Conservation (phyloP, 306 rosid species). For the Crataegus laevigata region DNA sequence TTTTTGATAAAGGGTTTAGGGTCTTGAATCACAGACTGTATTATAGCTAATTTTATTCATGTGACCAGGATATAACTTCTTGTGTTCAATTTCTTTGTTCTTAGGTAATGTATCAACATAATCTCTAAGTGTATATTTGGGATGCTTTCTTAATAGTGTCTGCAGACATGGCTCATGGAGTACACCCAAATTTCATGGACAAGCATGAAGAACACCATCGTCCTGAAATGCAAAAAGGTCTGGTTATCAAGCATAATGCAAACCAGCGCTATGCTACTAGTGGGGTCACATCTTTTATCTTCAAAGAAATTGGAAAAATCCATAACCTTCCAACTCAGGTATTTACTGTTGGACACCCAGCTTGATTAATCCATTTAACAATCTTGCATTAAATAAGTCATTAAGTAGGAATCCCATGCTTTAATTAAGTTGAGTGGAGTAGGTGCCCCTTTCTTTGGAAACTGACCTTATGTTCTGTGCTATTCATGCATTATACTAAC, state of each 20-base stretch:
- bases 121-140: conserved; percentile 20
- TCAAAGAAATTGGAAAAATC: conserved; percentile 69
- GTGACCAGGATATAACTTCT: background rate
- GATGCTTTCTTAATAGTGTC: conserved; percentile 52
- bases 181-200: conserved; percentile 86
- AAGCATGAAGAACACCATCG: conserved; percentile 93
- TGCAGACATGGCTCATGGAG: conserved; percentile 99
- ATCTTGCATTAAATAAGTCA: background rate
- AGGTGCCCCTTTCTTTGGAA: background rate
- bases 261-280: conserved; percentile 96
- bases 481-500: background rate
- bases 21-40: background rate
- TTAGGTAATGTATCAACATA: background rate
- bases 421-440: background rate
- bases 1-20: background rate
- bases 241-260: conserved; percentile 89
- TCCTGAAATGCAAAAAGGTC: conserved; percentile 85
- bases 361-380: background rate
- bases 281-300: conserved; percentile 84
- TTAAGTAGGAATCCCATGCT: background rate
- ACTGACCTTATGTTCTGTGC: background rate
- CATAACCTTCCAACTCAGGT: conserved; percentile 93
- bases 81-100: background rate
- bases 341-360: background rate
- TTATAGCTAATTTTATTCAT: background rate